Evolutionary conservation across 192 early-diverging fungal species (phyloP), one percentile per base, ranked within the genome.

Genomic region (Entophlyctis luteolus): DNA sequence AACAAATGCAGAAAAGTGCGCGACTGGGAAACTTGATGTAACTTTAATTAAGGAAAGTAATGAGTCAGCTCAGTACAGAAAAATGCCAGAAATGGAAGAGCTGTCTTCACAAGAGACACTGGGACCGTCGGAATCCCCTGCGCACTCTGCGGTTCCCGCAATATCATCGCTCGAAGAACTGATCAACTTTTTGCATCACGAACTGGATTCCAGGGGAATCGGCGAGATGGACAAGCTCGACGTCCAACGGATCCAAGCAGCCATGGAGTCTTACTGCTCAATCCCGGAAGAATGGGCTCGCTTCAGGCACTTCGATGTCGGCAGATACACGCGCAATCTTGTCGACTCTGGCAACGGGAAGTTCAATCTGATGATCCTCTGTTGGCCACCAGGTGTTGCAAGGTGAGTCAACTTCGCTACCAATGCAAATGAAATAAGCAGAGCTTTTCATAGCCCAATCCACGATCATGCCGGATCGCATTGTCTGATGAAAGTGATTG

Each of bases 401-500:
- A 75, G 57, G 35, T 38, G 65, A 8, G 39, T 42, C 57, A 22
- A 27, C 50, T 34, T n/a, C 5, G 62, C 58, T 54, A 52, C 54
- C 31, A 27, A 67, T 55, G 29, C 25, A 20, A 53, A 55, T 31
- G 52, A n/a, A 25, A 56, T 22, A 48, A 72, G 62, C 60, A 48
- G 3, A 36, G 25, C 50, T 62, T 66, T 31, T 66, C 22, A 27
- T 36, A 91, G 90, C 62, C 87, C 94, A 16, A 92, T 96, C 66
- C 94, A 96, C 70, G 91, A 94, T 77, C 94, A 96, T 62, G 77
- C 91, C 5, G 85, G 86, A 25, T 86, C 91, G 27, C 94, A 96
- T 72, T 96, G 94, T 71, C 79, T 94, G 68, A 91, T 96, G 90
- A 94, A 94, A 68, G 77, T 96, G 4, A 79, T 96, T 8, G 88